These are phyloP conservation scores for Wickerhamomyces chambardii DNA, from an alignment of 805 yeast genomes.

Conservation along the genomic window DNA sequence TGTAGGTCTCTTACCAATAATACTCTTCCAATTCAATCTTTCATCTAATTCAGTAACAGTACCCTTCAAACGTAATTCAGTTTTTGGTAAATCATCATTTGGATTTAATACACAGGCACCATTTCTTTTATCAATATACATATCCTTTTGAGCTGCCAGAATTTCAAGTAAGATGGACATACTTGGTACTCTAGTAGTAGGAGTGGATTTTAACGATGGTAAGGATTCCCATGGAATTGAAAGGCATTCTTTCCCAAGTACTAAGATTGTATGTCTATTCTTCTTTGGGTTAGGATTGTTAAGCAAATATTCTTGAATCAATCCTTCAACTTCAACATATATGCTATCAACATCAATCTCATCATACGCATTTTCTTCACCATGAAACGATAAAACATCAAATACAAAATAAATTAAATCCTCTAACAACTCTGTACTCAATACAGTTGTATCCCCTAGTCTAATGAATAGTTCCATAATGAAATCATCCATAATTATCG, in stretches of 20 bases:
- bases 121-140: slow-evolving; percentile 15
- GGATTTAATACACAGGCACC: slow-evolving; percentile 75
- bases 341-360: slow-evolving; percentile 53
- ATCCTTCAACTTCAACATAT: slow-evolving; percentile 38
- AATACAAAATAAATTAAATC: slow-evolving; percentile 56
- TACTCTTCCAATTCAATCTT: slow-evolving; percentile 39
- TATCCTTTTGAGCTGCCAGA: slow-evolving; percentile 14
- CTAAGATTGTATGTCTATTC: slow-evolving; percentile 51
- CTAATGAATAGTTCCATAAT: slow-evolving; percentile 43
- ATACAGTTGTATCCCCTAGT: slow-evolving; percentile 27
- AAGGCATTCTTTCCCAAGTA: slow-evolving; percentile 61
- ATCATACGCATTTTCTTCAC: slow-evolving; percentile 56
- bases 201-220: slow-evolving; percentile 37
- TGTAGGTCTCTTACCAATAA: slow-evolving; percentile 44
- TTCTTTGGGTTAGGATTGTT: slow-evolving; percentile 4
- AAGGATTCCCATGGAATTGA: slow-evolving; percentile 88
- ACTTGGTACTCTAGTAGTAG: slow-evolving; percentile 76
- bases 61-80: slow-evolving; percentile 48
- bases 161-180: slow-evolving; percentile 31
- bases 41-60: slow-evolving; percentile 25
- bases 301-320: slow-evolving; percentile 26
- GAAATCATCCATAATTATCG: slow-evolving; percentile 30
- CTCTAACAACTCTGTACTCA: slow-evolving; percentile 36
- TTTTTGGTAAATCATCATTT: slow-evolving; percentile 60
- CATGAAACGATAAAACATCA: slow-evolving; percentile 52